Conservation (phyloP, 345 rosid genomes). For the Clausena lansium region DNA sequence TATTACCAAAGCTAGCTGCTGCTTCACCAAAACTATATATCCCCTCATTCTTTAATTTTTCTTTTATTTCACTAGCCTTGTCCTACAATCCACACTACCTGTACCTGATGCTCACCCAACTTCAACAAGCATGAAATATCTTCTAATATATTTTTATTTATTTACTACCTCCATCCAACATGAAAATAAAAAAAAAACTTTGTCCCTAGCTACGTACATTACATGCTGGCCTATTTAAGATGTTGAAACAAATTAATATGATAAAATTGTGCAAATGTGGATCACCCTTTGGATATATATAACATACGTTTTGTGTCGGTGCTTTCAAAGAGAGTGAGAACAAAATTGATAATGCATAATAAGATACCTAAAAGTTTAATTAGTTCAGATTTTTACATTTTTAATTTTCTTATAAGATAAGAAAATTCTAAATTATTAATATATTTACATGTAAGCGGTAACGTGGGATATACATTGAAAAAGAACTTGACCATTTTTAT, state of each 20-base stretch:
- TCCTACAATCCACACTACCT: not conserved
- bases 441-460: not conserved
- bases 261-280: not conserved
- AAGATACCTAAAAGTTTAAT: fast-evolving
- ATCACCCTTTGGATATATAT: not conserved
- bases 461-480: not conserved
- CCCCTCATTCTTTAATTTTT: not conserved
- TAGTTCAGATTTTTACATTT: not conserved
- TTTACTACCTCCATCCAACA: not conserved
- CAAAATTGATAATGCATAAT: too few relatives aligned
- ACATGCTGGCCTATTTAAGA: not conserved
- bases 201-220: not conserved
- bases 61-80: not conserved
- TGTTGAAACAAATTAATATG: not conserved
- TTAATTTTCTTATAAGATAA: not conserved
- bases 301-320: not conserved
- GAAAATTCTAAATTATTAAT: not conserved
- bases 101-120: not conserved
- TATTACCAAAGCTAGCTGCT: not conserved
- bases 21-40: not conserved
- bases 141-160: not conserved
- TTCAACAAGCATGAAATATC: not conserved
- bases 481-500: not conserved
- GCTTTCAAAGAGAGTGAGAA: too few relatives aligned
- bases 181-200: too few relatives aligned